Evolutionary conservation across 2,329 filamentous ascomycete species (phyloP).

Genomic region (Penicillium brasilianum): DNA sequence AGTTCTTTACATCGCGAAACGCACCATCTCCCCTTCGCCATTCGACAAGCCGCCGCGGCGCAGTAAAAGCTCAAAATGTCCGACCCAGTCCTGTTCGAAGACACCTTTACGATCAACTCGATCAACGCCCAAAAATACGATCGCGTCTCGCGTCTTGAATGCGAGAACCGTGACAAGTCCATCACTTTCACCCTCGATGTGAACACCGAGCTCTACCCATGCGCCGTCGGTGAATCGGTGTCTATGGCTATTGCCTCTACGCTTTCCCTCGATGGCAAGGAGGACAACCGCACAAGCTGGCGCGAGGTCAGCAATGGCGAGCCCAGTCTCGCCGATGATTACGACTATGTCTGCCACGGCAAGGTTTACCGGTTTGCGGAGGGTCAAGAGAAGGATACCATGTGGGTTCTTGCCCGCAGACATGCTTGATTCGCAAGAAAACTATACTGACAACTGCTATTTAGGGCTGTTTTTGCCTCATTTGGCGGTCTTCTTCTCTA

Average conservation of each 20-base stretch:
- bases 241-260: conserved; percentile 84
- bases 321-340: conserved; percentile 59
- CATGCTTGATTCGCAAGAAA: not conserved
- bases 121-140: conserved; percentile 91
- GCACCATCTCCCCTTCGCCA: not conserved
- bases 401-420: conserved; percentile 64
- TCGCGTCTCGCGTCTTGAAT: conserved; percentile 84
- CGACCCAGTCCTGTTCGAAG: conserved; percentile 92
- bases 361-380: conserved; percentile 60
- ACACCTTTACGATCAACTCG: conserved; percentile 80
- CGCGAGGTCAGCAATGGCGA: conserved; percentile 68
- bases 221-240: conserved; percentile 73
- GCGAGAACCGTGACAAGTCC: conserved; percentile 73
- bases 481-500: conserved; percentile 92
- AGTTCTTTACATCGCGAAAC: not conserved
- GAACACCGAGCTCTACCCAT: conserved; percentile 89
- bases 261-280: conserved; percentile 84
- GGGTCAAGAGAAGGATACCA: conserved; percentile 72
- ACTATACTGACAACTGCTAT: conserved; percentile 11
- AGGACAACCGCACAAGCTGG: conserved; percentile 75
- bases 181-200: conserved; percentile 86
- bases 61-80: conserved; percentile 61
- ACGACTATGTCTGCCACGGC: conserved; percentile 58
- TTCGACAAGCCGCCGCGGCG: conserved; percentile 20
- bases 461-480: conserved; percentile 88